Evolutionary conservation across 2,329 filamentous ascomycete genomes (phyloP).

Genomic region (Fusarium sp.): DNA sequence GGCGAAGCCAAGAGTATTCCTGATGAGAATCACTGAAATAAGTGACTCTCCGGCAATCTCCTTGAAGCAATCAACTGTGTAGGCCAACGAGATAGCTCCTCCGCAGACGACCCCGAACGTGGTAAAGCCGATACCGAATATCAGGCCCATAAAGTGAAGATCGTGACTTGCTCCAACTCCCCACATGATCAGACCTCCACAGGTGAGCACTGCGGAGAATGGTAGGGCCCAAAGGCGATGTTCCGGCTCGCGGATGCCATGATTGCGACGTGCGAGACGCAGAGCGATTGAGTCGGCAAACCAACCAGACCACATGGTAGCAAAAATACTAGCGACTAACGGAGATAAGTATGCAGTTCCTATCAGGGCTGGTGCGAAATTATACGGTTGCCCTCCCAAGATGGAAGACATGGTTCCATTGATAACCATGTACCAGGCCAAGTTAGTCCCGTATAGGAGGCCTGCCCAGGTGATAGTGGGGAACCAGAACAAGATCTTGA

Average conservation of each 20-base stretch:
- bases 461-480: constrained; percentile 8
- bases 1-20: background rate
- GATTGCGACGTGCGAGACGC: too few species aligned
- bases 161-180: background rate
- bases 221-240: too few species aligned
- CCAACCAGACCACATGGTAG: constrained; percentile 6
- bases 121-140: background rate
- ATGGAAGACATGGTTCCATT: constrained; percentile 1
- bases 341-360: constrained; percentile 2
- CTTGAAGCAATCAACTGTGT: constrained; percentile 14
- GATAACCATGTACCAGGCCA: constrained; percentile 14
- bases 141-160: background rate
- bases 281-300: constrained; percentile 2
- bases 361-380: constrained; percentile 3
- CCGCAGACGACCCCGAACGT: background rate
- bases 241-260: too few species aligned
- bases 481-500: constrained; percentile 5
- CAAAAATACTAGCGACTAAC: background rate
- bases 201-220: background rate
- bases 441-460: constrained; percentile 6
- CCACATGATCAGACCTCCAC: background rate
- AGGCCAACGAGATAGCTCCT: background rate
- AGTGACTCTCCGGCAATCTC: background rate
- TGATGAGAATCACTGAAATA: background rate
- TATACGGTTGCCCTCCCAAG: background rate